Evolutionary conservation across 139 green algal genomes (phyloP), one percentile per base, ranked within the genome.

Genomic region (Volvox africanus): DNA sequence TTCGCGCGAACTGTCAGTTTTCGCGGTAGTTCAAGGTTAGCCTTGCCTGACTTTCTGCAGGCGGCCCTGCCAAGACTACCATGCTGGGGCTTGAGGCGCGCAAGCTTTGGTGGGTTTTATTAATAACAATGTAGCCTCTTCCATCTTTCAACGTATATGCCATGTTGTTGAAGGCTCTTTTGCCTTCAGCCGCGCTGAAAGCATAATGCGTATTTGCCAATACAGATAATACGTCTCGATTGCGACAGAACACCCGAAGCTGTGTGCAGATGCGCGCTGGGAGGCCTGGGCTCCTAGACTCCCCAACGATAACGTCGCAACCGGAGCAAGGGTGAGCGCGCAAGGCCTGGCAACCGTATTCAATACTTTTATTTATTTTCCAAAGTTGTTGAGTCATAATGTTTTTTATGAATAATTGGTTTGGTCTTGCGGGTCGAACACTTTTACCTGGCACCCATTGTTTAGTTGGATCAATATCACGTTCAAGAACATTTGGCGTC

Each of bases 271-370:
- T 33, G 20, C 36, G n/a, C 0, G 84, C 84, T 5, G 36, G 20
- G 35, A 77, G 88, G 17, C 30, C 86, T 19, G 88, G 88, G 16
- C 61, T 91, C 19, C 22, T 87, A 21, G 88, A 91, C 62, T 83
- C 88, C 6, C 88, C 88, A 19, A 87, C 78, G 0, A 80, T 30
- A 2, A 91, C 78, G 13, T 44, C 87, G 12, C 71, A 69, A 77
- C 76, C 61, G 2, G 76, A 91, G 79, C 37, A 75, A 83, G 85
- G 85, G 85, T 89, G 13, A 87, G 82, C 14, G 75, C 44, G 35
- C 44, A 55, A 55, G 5, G 5, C 44, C 44, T 55, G 44, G 44
- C 44, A 55, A 9, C 9, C 9, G 9, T 9, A 55, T 55, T 55
- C 44, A 55, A 55, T 55, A 55, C 9, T 55, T 55, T 55, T 55